Conservation (phyloP, 2,329 filamentous ascomycete species). For the Fusarium abutilonis region DNA sequence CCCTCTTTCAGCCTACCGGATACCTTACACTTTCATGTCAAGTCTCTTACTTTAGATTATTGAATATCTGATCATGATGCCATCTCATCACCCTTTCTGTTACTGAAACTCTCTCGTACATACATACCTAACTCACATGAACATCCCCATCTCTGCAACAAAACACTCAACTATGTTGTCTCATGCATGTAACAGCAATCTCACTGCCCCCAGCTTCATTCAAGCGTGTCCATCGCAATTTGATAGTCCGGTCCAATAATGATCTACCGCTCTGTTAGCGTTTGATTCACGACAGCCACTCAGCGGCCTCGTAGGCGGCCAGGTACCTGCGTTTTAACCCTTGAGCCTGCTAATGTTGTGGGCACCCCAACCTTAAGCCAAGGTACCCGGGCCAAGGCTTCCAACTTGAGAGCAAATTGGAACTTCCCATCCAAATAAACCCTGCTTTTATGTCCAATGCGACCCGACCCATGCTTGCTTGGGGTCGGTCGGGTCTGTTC, state of each 20-base stretch:
- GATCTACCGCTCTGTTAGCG: conserved; percentile 14
- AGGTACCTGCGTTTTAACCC: conserved; percentile 37
- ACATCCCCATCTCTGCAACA: conserved; percentile 3
- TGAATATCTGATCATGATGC: conserved; percentile 10
- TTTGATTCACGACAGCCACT: conserved; percentile 32
- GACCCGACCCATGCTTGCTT: conserved; percentile 7
- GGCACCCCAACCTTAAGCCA: conserved; percentile 17
- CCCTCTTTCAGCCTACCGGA: no score
- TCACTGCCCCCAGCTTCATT: conserved; percentile 39
- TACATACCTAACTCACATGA: background rate
- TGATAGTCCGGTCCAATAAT: conserved; percentile 37
- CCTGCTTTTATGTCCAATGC: conserved; percentile 10
- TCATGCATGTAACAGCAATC: conserved; percentile 44
- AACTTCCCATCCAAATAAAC: conserved; percentile 26
- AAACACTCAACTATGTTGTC: conserved; percentile 14
- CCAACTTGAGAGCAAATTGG: conserved; percentile 13
- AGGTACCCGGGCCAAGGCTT: conserved; percentile 25
- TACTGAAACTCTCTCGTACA: conserved; percentile 1
- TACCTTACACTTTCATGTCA: no score
- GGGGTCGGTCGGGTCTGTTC: background rate
- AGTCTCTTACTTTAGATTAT: no score
- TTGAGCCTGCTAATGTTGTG: conserved; percentile 18
- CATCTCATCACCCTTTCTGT: conserved; percentile 8
- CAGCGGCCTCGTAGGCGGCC: conserved; percentile 22
- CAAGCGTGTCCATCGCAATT: conserved; percentile 33